Evolutionary conservation across 148 eudicot genomes (phyloP).

Genomic region (Cornus florida): DNA sequence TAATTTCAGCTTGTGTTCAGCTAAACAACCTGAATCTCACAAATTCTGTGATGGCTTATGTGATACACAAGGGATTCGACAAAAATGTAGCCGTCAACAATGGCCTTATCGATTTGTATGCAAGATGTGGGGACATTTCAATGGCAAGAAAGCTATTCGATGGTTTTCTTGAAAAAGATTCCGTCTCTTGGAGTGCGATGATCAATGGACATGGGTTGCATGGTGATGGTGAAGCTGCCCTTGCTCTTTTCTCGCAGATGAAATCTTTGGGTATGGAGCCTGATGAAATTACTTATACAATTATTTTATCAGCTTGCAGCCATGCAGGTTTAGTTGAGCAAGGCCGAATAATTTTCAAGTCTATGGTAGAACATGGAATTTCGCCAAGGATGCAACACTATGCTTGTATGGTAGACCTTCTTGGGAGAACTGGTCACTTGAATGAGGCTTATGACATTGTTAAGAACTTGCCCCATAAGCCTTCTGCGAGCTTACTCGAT

Average conservation of each 20-base stretch:
- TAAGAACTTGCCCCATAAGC: conserved; percentile 27
- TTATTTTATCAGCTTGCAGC: conserved; percentile 64
- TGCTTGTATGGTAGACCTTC: conserved; percentile 60
- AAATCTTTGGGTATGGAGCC: conserved; percentile 35
- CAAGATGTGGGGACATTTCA: conserved; percentile 50
- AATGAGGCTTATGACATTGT: conserved; percentile 54
- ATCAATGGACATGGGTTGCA: conserved; percentile 54
- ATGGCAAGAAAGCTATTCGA: conserved; percentile 52
- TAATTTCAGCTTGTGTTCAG: conserved; percentile 47
- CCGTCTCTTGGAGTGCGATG: conserved; percentile 60
- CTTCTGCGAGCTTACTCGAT: conserved; percentile 36
- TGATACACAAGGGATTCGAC: conserved; percentile 43
- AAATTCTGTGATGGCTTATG: conserved; percentile 35
- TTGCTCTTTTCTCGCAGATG: conserved; percentile 44
- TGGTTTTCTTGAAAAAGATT: conserved; percentile 34
- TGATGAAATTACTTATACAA: conserved; percentile 47
- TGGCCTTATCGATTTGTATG: conserved; percentile 46
- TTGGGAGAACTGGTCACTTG: conserved; percentile 55
- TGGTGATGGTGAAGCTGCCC: conserved; percentile 49
- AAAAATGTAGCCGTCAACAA: conserved; percentile 40
- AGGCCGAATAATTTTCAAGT: conserved; percentile 31
- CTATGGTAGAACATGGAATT: conserved; percentile 43
- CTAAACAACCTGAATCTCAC: conserved; percentile 30
- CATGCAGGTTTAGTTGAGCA: conserved; percentile 54
- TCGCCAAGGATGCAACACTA: conserved; percentile 45